These are phyloP conservation scores for Chlorella sp. DNA, from an alignment of 139 green algal species.

Conservation along the genomic window DNA sequence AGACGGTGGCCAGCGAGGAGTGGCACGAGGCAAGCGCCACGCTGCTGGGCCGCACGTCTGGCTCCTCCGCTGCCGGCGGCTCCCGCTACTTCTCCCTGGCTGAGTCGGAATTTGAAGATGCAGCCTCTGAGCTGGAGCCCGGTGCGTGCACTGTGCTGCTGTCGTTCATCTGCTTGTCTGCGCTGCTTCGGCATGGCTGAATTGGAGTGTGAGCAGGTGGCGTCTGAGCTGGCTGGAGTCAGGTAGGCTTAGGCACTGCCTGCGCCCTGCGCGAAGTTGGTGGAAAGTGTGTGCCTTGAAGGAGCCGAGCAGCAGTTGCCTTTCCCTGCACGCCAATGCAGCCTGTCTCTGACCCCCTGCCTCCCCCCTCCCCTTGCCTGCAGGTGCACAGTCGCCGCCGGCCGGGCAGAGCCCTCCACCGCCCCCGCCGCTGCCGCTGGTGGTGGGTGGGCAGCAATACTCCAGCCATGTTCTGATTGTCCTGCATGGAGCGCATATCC, in stretches of 20 bases:
- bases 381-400: conserved; percentile 22
- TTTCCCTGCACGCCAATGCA: no score
- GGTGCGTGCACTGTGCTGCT: no score
- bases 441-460: neutral
- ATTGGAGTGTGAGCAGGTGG: conserved; percentile 38
- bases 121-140: conserved; percentile 15
- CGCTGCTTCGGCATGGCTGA: conserved; percentile 29
- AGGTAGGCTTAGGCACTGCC: neutral
- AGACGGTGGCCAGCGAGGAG: neutral
- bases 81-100: conserved; percentile 35
- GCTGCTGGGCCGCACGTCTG: no score
- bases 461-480: conserved; percentile 18
- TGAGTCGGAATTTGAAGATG: conserved; percentile 44
- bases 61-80: neutral
- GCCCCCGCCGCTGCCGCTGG: conserved; percentile 15
- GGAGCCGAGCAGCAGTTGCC: no score
- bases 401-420: neutral
- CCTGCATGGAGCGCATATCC: neutral
- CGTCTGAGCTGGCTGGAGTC: neutral
- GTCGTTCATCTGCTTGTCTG: neutral
- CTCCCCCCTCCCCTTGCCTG: neutral
- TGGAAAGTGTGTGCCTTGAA: no score
- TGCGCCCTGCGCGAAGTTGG: no score
- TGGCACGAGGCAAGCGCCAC: neutral
- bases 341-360: no score